Evolutionary conservation across 305 asterid genomes (phyloP).

Genomic region (Fraxinus nigra): DNA sequence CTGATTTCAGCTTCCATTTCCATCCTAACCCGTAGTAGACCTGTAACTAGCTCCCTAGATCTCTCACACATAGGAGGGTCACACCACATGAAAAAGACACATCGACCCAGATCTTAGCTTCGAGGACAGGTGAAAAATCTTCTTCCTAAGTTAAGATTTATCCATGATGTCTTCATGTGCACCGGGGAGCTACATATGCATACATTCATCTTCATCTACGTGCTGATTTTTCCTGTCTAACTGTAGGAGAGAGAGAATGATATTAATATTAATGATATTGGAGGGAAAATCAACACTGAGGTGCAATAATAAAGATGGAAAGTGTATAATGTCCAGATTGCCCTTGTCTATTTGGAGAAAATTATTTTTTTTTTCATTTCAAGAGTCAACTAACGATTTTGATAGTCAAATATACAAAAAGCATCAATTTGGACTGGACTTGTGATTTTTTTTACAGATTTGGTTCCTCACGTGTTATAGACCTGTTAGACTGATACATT

Average conservation of each 20-base stretch:
- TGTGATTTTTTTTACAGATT: no score
- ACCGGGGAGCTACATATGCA: not conserved
- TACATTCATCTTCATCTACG: not conserved
- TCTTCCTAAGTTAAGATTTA: not conserved
- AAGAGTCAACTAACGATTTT: no score
- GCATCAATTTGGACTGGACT: no score
- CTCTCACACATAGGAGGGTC: no score
- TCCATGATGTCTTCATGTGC: not conserved
- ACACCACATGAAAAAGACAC: no score
- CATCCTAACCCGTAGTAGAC: not conserved
- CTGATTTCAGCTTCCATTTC: not conserved
- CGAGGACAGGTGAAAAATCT: no score
- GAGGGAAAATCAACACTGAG: no score
- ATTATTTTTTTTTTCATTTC: no score
- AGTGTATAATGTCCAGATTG: no score
- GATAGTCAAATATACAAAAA: no score
- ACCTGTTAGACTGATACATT: not conserved
- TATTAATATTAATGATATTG: not conserved
- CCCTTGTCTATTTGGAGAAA: no score
- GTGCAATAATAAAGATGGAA: no score
- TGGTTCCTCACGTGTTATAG: not conserved
- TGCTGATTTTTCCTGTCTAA: not conserved
- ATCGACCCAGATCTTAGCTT: not conserved
- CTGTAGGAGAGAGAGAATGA: not conserved
- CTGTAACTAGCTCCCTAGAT: not conserved